Evolutionary conservation across 768 basidiomycete species (phyloP).

Genomic region (Paxillus ammoniavirescens): DNA sequence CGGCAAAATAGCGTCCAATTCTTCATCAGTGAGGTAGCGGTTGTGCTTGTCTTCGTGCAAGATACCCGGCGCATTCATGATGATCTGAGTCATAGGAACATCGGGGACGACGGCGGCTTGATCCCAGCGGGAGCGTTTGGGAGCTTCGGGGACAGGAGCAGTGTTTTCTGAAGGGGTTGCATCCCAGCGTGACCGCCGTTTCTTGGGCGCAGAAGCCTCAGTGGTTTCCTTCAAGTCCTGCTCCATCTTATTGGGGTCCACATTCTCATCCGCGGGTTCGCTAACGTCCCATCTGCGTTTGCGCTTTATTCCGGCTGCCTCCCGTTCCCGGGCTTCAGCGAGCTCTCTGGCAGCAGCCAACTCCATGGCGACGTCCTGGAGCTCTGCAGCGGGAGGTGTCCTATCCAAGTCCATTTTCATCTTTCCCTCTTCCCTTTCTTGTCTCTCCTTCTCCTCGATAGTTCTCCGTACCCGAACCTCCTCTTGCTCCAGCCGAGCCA

Average conservation of each 20-base stretch:
- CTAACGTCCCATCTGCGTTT: constrained; percentile 81
- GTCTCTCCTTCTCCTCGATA: constrained; percentile 87
- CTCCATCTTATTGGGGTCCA: constrained; percentile 57
- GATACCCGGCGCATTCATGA: constrained; percentile 82
- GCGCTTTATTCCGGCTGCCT: constrained; percentile 56
- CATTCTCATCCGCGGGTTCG: constrained; percentile 62
- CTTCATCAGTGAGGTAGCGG: constrained; percentile 93
- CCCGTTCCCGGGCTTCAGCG: constrained; percentile 37
- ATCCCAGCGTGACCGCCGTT: constrained; percentile 95
- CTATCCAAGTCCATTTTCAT: constrained; percentile 88
- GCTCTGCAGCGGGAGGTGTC: constrained; percentile 83
- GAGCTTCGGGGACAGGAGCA: constrained; percentile 54
- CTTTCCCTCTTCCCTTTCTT: constrained; percentile 66
- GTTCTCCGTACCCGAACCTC: constrained; percentile 79
- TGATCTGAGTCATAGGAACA: constrained; percentile 72
- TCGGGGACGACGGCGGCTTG: constrained; percentile 81
- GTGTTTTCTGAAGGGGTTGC: constrained; percentile 76
- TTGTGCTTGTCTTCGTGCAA: constrained; percentile 95
- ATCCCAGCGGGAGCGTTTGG: constrained; percentile 96
- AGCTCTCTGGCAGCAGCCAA: constrained; percentile 49
- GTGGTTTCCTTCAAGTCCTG: constrained; percentile 70
- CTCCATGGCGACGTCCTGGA: constrained; percentile 70
- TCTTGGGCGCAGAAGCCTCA: constrained; percentile 78
- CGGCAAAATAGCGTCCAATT: constrained; percentile 89
- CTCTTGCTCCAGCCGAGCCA: constrained; percentile 89